Conservation (phyloP, 2,329 filamentous ascomycete species). For the Arthroderma sp. region DNA sequence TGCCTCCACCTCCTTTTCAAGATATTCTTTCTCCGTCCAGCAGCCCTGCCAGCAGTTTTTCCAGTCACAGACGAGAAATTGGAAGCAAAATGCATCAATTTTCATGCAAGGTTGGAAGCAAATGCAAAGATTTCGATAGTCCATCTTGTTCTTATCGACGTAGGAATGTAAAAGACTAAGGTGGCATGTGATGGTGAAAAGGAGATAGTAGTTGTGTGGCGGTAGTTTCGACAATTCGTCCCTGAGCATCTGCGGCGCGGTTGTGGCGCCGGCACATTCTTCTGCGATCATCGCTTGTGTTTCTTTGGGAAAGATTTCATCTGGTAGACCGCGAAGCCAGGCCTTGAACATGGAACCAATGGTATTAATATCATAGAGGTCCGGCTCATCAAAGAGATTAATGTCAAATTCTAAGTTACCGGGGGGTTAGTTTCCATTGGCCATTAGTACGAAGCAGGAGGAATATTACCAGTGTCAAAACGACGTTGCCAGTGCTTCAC, state of each 20-base stretch:
- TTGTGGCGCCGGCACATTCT: slow-evolving; percentile 65
- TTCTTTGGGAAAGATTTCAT: slow-evolving; percentile 79
- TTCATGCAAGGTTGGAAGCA: slow-evolving; percentile 97
- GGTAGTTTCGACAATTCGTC: slow-evolving; percentile 89
- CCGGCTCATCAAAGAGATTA: slow-evolving; percentile 72
- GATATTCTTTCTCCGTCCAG: slow-evolving; percentile 71
- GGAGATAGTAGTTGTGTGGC: slow-evolving; percentile 92
- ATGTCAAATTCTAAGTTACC: slow-evolving; percentile 59
- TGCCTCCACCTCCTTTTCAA: slow-evolving; percentile 42
- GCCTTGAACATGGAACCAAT: slow-evolving; percentile 93
- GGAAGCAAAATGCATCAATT: slow-evolving; percentile 89
- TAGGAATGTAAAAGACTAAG: slow-evolving; percentile 82
- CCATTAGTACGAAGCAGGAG: neutral
- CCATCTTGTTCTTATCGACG: slow-evolving; percentile 96
- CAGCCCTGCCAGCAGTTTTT: slow-evolving; percentile 95
- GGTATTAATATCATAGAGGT: slow-evolving; percentile 92
- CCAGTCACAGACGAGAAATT: slow-evolving; percentile 91
- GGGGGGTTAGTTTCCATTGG: slow-evolving; percentile 2
- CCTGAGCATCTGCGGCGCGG: slow-evolving; percentile 71
- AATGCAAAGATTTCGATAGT: slow-evolving; percentile 87
- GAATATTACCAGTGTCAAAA: slow-evolving; percentile 62
- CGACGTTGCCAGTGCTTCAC: slow-evolving; percentile 87
- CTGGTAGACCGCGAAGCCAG: slow-evolving; percentile 87
- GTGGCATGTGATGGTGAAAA: slow-evolving; percentile 95
- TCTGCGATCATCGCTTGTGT: slow-evolving; percentile 68